These are phyloP conservation scores for Scheffersomyces lignosus DNA, from an alignment of 805 yeast genomes.

Conservation along the genomic window DNA sequence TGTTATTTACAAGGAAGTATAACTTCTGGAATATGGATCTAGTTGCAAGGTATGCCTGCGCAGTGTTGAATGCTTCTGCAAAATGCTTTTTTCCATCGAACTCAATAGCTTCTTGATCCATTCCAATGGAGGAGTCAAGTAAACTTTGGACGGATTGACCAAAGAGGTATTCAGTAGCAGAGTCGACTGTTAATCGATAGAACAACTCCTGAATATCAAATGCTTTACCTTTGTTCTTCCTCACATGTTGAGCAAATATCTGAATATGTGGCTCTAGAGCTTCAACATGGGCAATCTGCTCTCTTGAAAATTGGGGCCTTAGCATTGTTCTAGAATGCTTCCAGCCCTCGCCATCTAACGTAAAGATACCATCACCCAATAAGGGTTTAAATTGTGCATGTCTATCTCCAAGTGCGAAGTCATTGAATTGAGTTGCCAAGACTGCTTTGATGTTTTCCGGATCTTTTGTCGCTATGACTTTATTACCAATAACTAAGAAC, in stretches of 20 bases:
- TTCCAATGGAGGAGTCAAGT: conserved; percentile 15
- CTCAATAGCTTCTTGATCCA: conserved; percentile 10
- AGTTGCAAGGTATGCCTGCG: conserved; percentile 31
- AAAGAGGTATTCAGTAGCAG: conserved; percentile 43
- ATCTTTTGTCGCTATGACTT: conserved; percentile 28
- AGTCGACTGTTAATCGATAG: conserved; percentile 39
- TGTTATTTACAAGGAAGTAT: conserved; percentile 15
- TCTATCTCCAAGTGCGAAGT: conserved; percentile 40
- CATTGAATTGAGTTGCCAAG: conserved; percentile 43
- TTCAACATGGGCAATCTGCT: conserved; percentile 42
- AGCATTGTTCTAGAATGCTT: conserved; percentile 43
- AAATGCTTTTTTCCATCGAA: conserved; percentile 32
- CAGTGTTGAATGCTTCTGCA: conserved; percentile 33
- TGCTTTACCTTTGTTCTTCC: conserved; percentile 20
- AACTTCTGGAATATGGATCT: conserved; percentile 19
- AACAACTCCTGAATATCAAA: conserved; percentile 42
- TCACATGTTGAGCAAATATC: conserved; percentile 30
- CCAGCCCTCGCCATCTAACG: conserved; percentile 45
- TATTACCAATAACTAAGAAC: conserved; percentile 17
- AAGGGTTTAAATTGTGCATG: conserved; percentile 37
- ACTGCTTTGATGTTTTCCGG: conserved; percentile 44
- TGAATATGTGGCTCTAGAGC: conserved; percentile 43
- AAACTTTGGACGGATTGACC: conserved; percentile 39
- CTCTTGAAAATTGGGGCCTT: conserved; percentile 46
- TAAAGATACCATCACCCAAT: conserved; percentile 45